Conservation (phyloP, 176 grass and related monocot species). For the Oryza punctata region DNA sequence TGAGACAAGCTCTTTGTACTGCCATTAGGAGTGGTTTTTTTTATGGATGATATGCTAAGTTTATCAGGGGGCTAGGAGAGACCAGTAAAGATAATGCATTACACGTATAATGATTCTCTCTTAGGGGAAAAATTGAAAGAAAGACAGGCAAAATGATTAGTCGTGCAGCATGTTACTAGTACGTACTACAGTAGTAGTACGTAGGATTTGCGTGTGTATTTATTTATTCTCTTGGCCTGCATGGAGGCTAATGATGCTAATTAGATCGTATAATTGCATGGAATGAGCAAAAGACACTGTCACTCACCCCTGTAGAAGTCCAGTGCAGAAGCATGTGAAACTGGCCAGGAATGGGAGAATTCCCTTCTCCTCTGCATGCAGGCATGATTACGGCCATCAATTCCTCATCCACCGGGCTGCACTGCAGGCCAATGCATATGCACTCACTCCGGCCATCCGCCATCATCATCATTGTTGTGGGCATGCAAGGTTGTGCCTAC, state of each 20-base stretch:
- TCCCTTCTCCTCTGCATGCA: constrained; percentile 27
- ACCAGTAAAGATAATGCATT: not conserved
- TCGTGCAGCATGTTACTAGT: not conserved
- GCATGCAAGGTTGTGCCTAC: constrained; percentile 25
- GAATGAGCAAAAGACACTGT: not conserved
- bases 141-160: not conserved
- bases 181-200: not conserved
- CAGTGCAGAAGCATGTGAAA: not conserved
- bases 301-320: not conserved
- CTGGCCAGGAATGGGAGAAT: not conserved
- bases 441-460: not conserved
- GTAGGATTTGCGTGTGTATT: not conserved
- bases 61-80: not conserved
- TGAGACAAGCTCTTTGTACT: not conserved
- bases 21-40: not conserved
- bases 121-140: too few relatives aligned
- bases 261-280: constrained; percentile 30
- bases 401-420: constrained; percentile 44
- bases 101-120: not conserved
- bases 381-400: constrained; percentile 53
- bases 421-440: constrained; percentile 8
- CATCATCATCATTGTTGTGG: constrained; percentile 24
- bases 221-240: constrained; percentile 35
- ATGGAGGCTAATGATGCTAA: constrained; percentile 44
- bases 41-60: not conserved